These are phyloP conservation scores for Trametes maxima DNA, from an alignment of 768 basidiomycete species.

Conservation along the genomic window DNA sequence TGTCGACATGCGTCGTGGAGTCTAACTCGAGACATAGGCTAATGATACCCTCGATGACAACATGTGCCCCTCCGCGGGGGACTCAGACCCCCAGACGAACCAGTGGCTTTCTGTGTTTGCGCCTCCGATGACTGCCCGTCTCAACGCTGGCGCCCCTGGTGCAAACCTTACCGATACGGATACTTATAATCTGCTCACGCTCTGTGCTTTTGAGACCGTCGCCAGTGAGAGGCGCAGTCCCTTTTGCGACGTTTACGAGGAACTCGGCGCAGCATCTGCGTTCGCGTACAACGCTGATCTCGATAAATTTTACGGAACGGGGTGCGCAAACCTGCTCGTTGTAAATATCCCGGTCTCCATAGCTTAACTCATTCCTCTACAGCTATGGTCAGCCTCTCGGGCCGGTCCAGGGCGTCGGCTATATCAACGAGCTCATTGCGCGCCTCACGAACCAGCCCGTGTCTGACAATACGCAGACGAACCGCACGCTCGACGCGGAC, in stretches of 20 bases:
- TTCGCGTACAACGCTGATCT: conserved; percentile 76
- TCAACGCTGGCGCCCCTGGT: conserved; percentile 64
- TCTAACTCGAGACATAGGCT: conserved; percentile 13
- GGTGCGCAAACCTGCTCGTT: conserved; percentile 43
- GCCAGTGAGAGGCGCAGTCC: conserved; percentile 54
- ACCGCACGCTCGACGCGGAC: conserved; percentile 65
- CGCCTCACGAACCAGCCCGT: conserved; percentile 68
- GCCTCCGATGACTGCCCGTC: conserved; percentile 54
- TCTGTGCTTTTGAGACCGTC: conserved; percentile 81
- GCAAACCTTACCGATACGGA: conserved; percentile 60
- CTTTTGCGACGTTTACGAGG: conserved; percentile 71
- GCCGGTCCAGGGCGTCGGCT: conserved; percentile 82
- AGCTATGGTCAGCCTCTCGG: conserved; percentile 73
- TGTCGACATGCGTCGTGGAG: background rate
- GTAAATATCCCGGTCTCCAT: conserved; percentile 20
- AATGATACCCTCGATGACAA: conserved; percentile 70
- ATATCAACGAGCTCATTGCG: conserved; percentile 83
- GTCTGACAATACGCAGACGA: conserved; percentile 72
- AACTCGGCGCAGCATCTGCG: conserved; percentile 54
- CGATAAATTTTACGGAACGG: conserved; percentile 77
- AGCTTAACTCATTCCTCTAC: conserved; percentile 30
- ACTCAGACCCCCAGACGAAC: conserved; percentile 41
- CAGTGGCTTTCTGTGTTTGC: conserved; percentile 61
- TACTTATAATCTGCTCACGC: conserved; percentile 59
- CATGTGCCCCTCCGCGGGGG: conserved; percentile 62